Percentiles rank a stretch among this genome's conserved stretches.
phyloP scores from a whole-genome alignment of 768 basidiomycete species.

The Vishniacozyma victoriae region DNA sequence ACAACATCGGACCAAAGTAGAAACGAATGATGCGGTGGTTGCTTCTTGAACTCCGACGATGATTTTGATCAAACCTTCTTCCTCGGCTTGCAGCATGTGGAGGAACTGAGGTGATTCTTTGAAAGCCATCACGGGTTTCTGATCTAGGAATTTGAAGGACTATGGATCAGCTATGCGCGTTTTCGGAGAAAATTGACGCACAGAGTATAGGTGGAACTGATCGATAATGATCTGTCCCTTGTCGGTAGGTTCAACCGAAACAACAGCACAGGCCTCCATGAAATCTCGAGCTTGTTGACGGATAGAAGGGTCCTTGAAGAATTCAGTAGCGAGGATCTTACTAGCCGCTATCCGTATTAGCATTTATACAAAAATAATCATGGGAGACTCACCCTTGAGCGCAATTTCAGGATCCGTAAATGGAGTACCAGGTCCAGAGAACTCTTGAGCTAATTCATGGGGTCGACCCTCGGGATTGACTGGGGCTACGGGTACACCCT shows the following conservation, averaged over 20 bases:
- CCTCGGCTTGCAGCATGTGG: conserved; percentile 82
- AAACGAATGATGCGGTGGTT: conserved; percentile 62
- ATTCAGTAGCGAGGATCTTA: conserved; percentile 78
- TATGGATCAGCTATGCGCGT: conserved; percentile 44
- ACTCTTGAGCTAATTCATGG: conserved; percentile 76
- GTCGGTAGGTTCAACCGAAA: conserved; percentile 81
- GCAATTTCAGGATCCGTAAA: conserved; percentile 31
- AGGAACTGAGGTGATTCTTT: conserved; percentile 71
- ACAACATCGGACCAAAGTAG: conserved; percentile 71
- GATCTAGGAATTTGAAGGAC: conserved; percentile 89
- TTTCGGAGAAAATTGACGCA: conserved; percentile 25
- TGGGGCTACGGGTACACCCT: conserved; percentile 18
- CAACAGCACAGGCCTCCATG: conserved; percentile 67
- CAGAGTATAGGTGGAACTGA: conserved; percentile 52
- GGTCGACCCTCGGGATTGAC: conserved; percentile 74
- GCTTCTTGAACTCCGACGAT: conserved; percentile 59
- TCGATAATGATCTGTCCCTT: conserved; percentile 59
- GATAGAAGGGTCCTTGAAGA: conserved; percentile 86
- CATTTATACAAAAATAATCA: neutral
- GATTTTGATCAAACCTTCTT: conserved; percentile 77
- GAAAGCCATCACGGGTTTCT: conserved; percentile 70
- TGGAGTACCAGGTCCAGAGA: conserved; percentile 52
- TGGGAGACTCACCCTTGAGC: conserved; percentile 29
- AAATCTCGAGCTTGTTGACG: conserved; percentile 67
- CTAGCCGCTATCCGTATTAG: conserved; percentile 34